phyloP scores from a whole-genome alignment of 495 filamentous ascomycete genomes.

The Podospora pseudopauciseta region DNA sequence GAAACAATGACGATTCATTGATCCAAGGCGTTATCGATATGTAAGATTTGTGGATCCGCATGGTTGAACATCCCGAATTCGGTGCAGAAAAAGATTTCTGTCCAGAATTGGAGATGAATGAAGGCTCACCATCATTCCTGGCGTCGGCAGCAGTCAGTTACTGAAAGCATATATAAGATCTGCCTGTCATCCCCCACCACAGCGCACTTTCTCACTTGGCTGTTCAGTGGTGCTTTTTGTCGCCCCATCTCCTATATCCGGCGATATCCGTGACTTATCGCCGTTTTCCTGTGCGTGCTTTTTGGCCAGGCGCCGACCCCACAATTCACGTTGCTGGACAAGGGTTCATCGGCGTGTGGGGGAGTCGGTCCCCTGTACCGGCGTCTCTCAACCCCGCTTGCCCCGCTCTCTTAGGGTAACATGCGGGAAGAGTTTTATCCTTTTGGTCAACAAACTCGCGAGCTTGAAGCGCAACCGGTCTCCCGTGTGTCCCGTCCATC shows the following conservation, averaged over 20 bases:
- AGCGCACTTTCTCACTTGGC: too few species aligned
- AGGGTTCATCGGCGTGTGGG: not conserved
- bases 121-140: not conserved
- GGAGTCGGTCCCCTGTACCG: not conserved
- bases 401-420: conserved; percentile 14
- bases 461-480: not conserved
- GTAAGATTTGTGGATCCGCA: not conserved
- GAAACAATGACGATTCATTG: conserved; percentile 5
- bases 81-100: not conserved
- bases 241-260: conserved; percentile 7
- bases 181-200: not conserved
- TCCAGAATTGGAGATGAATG: not conserved
- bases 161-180: not conserved
- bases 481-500: not conserved
- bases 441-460: not conserved
- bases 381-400: conserved; percentile 4
- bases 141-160: not conserved
- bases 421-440: conserved; percentile 21
- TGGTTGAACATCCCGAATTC: not conserved
- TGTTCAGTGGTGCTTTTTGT: not conserved
- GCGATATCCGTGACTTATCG: conserved; percentile 23
- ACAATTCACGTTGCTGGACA: conserved; percentile 1
- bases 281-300: conserved; percentile 12
- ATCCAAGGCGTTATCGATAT: not conserved
- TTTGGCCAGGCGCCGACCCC: conserved; percentile 8